Evolutionary conservation across 2,329 filamentous ascomycete genomes (phyloP).

Genomic region (Microascus cirrosus): DNA sequence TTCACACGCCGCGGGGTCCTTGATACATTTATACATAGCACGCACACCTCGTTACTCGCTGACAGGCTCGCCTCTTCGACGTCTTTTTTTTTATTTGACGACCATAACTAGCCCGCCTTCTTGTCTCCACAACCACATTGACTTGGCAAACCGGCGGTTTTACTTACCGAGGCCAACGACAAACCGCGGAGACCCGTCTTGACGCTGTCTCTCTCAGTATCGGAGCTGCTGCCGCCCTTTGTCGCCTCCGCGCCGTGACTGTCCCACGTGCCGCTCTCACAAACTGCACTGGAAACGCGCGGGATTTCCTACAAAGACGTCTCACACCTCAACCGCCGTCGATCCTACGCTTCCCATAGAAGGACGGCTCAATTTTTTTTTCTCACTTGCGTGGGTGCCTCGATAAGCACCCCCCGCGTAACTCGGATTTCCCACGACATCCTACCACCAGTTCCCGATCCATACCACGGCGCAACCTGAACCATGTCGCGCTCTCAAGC

Average conservation of each 20-base stretch:
- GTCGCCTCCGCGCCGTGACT: background rate
- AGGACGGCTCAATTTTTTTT: background rate
- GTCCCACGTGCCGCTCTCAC: background rate
- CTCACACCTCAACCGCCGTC: slow-evolving; percentile 3
- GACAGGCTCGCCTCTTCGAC: background rate
- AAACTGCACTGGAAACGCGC: background rate
- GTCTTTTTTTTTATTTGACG: background rate
- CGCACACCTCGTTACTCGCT: background rate
- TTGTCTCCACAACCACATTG: too few relatives aligned
- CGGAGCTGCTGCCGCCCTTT: background rate
- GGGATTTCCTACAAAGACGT: background rate
- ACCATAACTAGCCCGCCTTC: background rate
- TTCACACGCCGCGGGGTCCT: background rate
- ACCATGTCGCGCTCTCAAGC: slow-evolving; percentile 44
- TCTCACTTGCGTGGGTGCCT: background rate
- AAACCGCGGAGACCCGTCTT: background rate
- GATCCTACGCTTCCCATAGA: background rate
- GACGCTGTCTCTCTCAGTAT: background rate
- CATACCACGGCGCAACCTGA: background rate
- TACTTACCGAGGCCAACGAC: too few relatives aligned
- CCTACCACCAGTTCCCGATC: background rate
- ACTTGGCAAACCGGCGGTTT: too few relatives aligned
- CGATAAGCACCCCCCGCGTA: background rate
- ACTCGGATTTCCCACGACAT: background rate
- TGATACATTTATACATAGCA: background rate